Conservation (phyloP, 768 basidiomycete species). For the Chalciporus piperatus region DNA sequence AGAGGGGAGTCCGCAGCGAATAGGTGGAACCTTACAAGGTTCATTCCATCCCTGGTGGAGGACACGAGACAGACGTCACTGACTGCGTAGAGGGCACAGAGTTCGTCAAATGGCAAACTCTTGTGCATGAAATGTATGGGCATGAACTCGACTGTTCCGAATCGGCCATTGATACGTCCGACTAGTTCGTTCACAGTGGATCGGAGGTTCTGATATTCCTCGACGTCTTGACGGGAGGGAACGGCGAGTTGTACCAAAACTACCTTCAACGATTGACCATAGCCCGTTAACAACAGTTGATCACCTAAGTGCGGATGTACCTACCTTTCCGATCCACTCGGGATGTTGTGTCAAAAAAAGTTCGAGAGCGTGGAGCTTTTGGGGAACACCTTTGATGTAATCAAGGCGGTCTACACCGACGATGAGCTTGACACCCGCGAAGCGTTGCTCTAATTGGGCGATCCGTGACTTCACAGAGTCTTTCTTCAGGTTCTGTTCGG, state of each 20-base stretch:
- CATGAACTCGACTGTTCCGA: slow-evolving; percentile 99
- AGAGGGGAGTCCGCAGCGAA: slow-evolving; percentile 6
- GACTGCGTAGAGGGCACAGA: slow-evolving; percentile 96
- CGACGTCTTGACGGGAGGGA: slow-evolving; percentile 96
- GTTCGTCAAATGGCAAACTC: slow-evolving; percentile 86
- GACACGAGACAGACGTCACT: slow-evolving; percentile 96
- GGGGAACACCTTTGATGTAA: slow-evolving; percentile 99
- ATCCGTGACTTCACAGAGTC: slow-evolving; percentile 81
- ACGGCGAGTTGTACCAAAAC: slow-evolving; percentile 97
- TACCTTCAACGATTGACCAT: slow-evolving; percentile 46
- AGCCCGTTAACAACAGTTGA: slow-evolving; percentile 9
- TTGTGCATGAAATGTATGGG: slow-evolving; percentile 99
- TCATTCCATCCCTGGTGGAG: slow-evolving; percentile 97
- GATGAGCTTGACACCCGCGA: slow-evolving; percentile 93
- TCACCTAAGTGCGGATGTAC: slow-evolving; percentile 6
- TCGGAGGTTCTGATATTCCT: slow-evolving; percentile 97
- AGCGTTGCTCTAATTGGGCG: slow-evolving; percentile 79
- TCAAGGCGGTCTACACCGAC: slow-evolving; percentile 98
- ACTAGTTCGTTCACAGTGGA: slow-evolving; percentile 97
- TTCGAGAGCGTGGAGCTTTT: slow-evolving; percentile 95
- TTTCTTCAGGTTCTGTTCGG: slow-evolving; percentile 68
- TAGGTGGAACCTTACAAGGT: slow-evolving; percentile 62
- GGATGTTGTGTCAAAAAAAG: slow-evolving; percentile 96
- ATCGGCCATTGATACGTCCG: slow-evolving; percentile 96
- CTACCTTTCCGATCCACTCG: slow-evolving; percentile 96